Base-by-base conservation (phyloP, 164 flowering plant genomes). In the Platanus orientalis region DNA sequence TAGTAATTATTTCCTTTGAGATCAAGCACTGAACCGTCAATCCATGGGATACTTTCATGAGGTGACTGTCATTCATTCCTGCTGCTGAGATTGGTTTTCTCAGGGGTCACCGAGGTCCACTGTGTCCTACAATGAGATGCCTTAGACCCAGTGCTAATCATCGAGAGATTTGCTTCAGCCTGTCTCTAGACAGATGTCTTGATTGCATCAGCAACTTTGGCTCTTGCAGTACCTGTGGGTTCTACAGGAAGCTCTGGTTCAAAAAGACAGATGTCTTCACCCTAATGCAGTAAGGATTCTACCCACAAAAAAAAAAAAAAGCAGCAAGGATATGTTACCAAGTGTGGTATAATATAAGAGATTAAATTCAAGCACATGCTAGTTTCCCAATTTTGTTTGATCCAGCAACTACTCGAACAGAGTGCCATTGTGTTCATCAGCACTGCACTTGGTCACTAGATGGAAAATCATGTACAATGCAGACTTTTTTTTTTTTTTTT, bases 1-100 rank as follows among this genome's bases (percentile, higher is more conserved):
- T 87, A 91, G 80, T 88, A 91, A 67, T 91, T 84, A 23, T 87
- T 96, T 6, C 81, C 84, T 57, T 79, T 81, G 55, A 91, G 88
- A 67, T 91, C 97, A 24, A 91, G 88, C 28, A 91, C 97, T 6
- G 25, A 80, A 26, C 91, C 88, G 70, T 83, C 92, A 10, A 74
- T 73, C 73, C 77, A 67, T 6, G 84, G 62, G 1, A 73, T 60
- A 42, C 44, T 74, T 17, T 83, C 83, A 9, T 52, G 68, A 2
- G 68, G 25, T 24, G 71, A 54, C 56, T 66, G 73, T 77, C 78
- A 75, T 54, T 59, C 69, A 26, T 48, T 65, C 5, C 57, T 54
- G 7, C 59, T 27, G 64, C 24, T 60, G 17, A 76, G 65, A 63
- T 74, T 80, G 49, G 20, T 28, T n/a, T 69, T 86, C 50, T 83